Evolutionary conservation across 23 red algal species (phyloP).

Genomic region (Gracilariopsis chorda): DNA sequence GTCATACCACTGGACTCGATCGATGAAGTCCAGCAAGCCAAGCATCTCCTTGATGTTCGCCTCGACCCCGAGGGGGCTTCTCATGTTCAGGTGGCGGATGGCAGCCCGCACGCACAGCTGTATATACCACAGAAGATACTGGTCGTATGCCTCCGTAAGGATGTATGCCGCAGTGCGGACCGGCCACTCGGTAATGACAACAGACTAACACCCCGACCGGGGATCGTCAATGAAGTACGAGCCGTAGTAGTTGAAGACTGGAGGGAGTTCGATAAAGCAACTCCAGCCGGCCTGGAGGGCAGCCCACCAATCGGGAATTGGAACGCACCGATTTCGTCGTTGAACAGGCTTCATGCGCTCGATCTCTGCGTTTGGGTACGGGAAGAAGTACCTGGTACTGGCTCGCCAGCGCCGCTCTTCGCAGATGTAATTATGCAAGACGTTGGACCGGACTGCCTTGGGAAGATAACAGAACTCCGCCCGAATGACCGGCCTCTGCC

Average conservation of each 20-base stretch:
- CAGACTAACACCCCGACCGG: neutral
- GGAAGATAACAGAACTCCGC: neutral
- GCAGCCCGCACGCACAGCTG: neutral
- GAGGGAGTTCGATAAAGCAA: neutral
- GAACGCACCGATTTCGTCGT: neutral
- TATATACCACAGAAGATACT: neutral
- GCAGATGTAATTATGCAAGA: neutral
- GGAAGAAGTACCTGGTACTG: neutral
- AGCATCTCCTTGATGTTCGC: neutral
- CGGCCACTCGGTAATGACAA: neutral
- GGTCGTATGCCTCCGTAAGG: neutral
- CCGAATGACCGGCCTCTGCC: neutral
- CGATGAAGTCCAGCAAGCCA: neutral
- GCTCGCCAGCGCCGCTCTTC: neutral
- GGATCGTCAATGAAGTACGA: neutral
- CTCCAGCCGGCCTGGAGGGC: neutral
- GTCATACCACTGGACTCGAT: neutral
- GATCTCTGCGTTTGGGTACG: neutral
- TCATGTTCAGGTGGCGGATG: neutral
- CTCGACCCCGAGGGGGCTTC: neutral
- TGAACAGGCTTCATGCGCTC: neutral
- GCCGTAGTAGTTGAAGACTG: neutral
- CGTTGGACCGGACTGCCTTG: neutral
- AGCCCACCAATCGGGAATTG: neutral
- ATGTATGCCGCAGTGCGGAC: neutral